phyloP scores from a whole-genome alignment of 2,329 filamentous ascomycete species.

The Scedosporium boydii region DNA sequence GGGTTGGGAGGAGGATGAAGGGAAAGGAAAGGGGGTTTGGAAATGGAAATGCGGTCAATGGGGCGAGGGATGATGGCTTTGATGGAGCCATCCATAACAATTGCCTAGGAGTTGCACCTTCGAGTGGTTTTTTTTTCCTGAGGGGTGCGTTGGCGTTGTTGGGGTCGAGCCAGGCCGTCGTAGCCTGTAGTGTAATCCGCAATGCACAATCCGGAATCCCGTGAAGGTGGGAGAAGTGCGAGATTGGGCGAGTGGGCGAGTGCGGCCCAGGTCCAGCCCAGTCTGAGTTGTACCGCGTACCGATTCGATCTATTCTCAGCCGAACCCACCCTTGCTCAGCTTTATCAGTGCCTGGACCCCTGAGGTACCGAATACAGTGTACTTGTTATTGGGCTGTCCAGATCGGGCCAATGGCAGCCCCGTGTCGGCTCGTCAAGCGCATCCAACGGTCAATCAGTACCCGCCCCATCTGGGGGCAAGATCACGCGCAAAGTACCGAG shows the following conservation, averaged over 20 bases:
- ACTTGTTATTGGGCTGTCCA: neutral
- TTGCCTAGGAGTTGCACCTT: constrained; percentile 6
- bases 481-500: constrained; percentile 1
- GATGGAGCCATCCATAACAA: constrained; percentile 7
- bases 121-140: constrained; percentile 5
- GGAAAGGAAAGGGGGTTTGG: neutral
- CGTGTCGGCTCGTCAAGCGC: neutral
- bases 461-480: neutral
- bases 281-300: neutral
- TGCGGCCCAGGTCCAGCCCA: neutral
- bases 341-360: neutral
- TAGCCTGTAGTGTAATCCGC: constrained; percentile 7
- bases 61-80: constrained; percentile 7
- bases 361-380: constrained; percentile 1
- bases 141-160: constrained; percentile 7
- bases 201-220: constrained; percentile 8
- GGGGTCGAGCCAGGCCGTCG: constrained; percentile 6
- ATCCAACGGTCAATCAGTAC: neutral
- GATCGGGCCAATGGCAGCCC: neutral
- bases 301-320: constrained; percentile 2
- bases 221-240: neutral
- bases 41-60: constrained; percentile 5
- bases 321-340: constrained; percentile 4
- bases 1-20: constrained; percentile 1
- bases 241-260: neutral